Conservation (phyloP, 2,329 filamentous ascomycete species). For the Coniochaeta pulveracea region DNA sequence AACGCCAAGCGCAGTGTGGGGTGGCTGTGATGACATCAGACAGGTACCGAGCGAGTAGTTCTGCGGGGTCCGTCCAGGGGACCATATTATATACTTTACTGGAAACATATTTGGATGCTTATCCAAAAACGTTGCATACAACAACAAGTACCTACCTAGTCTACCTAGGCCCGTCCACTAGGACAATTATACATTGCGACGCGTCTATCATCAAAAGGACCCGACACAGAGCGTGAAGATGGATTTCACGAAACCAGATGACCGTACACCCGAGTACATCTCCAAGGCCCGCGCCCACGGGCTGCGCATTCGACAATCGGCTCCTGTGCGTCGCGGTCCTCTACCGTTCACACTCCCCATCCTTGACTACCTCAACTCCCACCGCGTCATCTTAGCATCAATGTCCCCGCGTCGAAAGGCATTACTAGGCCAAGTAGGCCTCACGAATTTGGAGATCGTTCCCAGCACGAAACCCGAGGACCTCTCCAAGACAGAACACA, state of each 20-base stretch:
- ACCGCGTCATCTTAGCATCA: conserved; percentile 81
- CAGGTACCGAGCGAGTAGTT: too few relatives aligned
- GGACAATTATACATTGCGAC: too few relatives aligned
- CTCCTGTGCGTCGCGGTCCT: conserved; percentile 36
- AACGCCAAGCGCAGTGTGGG: too few relatives aligned
- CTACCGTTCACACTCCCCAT: conserved; percentile 70
- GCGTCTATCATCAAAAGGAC: too few relatives aligned
- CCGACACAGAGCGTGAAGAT: conserved; percentile 9
- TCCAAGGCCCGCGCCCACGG: conserved; percentile 27
- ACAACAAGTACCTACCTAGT: too few relatives aligned
- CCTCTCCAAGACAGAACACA: conserved; percentile 61
- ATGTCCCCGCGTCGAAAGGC: conserved; percentile 76
- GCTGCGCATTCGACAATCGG: conserved; percentile 20
- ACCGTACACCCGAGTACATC: conserved; percentile 35
- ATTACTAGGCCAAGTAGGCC: conserved; percentile 68
- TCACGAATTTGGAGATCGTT: conserved; percentile 70
- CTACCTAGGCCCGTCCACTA: too few relatives aligned
- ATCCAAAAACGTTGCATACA: too few relatives aligned
- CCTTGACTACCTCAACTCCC: conserved; percentile 62
- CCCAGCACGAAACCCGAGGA: conserved; percentile 80
- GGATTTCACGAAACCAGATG: conserved; percentile 17
- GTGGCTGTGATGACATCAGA: too few relatives aligned
- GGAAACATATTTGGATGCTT: too few relatives aligned
- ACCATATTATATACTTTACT: too few relatives aligned
- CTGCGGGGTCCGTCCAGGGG: too few relatives aligned